phyloP scores from a whole-genome alignment of 306 rosid genomes.

The Corylus americana region DNA sequence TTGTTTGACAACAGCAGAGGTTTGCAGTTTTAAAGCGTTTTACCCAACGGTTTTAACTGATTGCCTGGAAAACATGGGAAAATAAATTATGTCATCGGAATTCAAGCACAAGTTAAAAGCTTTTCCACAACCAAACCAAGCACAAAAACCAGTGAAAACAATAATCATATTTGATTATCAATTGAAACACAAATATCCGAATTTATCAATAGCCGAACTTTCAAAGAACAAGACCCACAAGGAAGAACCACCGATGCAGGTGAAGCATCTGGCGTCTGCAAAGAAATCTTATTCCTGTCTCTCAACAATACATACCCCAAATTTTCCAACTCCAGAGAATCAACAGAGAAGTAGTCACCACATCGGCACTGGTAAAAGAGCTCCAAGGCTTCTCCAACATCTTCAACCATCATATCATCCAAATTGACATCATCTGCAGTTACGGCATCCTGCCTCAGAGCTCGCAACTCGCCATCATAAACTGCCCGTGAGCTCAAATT shows the following conservation, averaged over 20 bases:
- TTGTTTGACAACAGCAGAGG: not conserved
- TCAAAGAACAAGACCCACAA: conserved; percentile 89
- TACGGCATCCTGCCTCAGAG: conserved; percentile 52
- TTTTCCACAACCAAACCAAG: not conserved
- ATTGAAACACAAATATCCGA: conserved; percentile 35
- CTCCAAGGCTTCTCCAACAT: conserved; percentile 53
- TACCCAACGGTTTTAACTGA: not conserved
- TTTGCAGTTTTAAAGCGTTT: not conserved
- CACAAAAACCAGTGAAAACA: not conserved
- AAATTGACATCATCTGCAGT: conserved; percentile 70
- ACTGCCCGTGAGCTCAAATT: conserved; percentile 50
- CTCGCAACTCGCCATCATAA: conserved; percentile 58
- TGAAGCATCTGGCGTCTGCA: conserved; percentile 42
- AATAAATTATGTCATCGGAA: not conserved
- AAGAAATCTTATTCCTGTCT: conserved; percentile 46
- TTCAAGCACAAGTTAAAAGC: not conserved
- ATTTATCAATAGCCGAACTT: conserved; percentile 59
- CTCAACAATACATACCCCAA: conserved; percentile 69
- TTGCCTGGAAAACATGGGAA: not conserved
- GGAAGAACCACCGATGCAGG: conserved; percentile 77
- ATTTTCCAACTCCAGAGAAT: conserved; percentile 66
- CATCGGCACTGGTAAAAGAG: conserved; percentile 78
- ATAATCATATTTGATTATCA: conserved; percentile 22
- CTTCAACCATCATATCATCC: conserved; percentile 63
- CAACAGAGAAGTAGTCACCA: conserved; percentile 74